A percentile compares a stretch with the other conserved stretches of the same genome.
Evolutionary conservation across 148 eudicot species (phyloP).

Genomic region (Rhododendron williamsianum): DNA sequence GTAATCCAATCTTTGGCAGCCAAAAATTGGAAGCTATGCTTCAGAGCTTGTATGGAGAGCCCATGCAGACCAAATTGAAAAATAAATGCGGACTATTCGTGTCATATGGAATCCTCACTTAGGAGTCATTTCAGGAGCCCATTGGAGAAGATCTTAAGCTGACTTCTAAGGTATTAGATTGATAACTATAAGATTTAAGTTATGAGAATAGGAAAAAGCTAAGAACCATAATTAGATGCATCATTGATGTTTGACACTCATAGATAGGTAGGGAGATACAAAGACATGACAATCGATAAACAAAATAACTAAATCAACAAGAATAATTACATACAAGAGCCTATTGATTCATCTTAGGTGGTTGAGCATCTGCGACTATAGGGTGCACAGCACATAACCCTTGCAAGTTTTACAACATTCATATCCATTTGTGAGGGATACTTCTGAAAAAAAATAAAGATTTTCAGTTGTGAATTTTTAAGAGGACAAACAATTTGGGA

Average conservation of each 20-base stretch:
- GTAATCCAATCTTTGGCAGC: not conserved
- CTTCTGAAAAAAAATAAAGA: not conserved
- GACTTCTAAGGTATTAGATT: no score
- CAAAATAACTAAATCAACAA: not conserved
- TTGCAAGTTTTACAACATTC: not conserved
- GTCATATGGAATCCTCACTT: not conserved
- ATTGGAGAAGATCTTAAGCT: no score
- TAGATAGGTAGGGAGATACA: not conserved
- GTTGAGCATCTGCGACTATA: not conserved
- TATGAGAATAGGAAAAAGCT: not conserved
- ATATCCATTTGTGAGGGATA: not conserved
- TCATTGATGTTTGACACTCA: not conserved
- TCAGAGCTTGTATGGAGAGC: not conserved
- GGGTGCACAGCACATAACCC: not conserved
- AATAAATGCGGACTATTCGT: not conserved
- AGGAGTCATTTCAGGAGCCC: not conserved
- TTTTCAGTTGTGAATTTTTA: not conserved
- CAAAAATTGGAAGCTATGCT: not conserved
- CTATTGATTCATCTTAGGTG: not conserved
- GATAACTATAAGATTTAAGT: not conserved
- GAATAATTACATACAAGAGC: not conserved
- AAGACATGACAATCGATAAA: not conserved
- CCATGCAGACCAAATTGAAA: not conserved
- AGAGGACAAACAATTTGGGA: not conserved
- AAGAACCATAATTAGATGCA: not conserved